Percentiles rank a stretch among this genome's conserved stretches.
Conservation (phyloP, 495 filamentous ascomycete species). For the Penicillium silybi region DNA sequence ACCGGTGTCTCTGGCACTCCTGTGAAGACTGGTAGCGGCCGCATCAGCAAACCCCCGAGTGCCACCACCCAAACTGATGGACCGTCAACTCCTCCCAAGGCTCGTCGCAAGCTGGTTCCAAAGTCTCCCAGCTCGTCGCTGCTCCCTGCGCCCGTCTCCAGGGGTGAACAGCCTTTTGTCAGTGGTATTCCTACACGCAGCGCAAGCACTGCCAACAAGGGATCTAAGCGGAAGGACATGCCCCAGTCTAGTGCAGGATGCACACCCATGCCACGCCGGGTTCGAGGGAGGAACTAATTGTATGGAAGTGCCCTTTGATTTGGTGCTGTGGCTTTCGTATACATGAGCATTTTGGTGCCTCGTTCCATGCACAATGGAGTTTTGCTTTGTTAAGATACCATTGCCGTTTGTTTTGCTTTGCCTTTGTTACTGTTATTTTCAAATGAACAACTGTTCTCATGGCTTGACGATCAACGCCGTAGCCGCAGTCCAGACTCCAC, state of each 20-base stretch:
- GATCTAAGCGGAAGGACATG: conserved; percentile 28
- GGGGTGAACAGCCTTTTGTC: conserved; percentile 19
- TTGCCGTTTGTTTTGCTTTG: neutral
- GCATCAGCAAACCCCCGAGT: conserved; percentile 18
- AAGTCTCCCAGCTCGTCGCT: conserved; percentile 31
- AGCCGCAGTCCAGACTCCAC: conserved; percentile 1
- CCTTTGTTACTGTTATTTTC: neutral
- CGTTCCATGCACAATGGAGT: conserved; percentile 1
- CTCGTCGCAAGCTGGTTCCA: conserved; percentile 39
- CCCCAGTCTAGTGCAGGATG: conserved; percentile 37
- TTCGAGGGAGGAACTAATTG: conserved; percentile 32
- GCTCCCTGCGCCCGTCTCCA: conserved; percentile 16
- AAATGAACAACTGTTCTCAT: neutral
- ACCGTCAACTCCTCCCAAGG: conserved; percentile 28
- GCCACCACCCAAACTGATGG: conserved; percentile 5
- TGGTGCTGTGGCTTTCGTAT: neutral
- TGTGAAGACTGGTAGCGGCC: conserved; percentile 22
- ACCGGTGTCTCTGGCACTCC: conserved; percentile 20
- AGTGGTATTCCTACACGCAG: conserved; percentile 24
- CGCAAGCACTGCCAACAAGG: conserved; percentile 12
- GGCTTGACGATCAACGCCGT: conserved; percentile 3
- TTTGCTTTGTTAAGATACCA: conserved; percentile 16
- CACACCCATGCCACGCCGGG: conserved; percentile 38
- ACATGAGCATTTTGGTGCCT: neutral
- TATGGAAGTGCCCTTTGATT: neutral